A percentile compares a stretch with the other conserved stretches of the same genome.
phyloP scores from a whole-genome alignment of 2,329 filamentous ascomycete species.

The Trichoderma pleuroti region DNA sequence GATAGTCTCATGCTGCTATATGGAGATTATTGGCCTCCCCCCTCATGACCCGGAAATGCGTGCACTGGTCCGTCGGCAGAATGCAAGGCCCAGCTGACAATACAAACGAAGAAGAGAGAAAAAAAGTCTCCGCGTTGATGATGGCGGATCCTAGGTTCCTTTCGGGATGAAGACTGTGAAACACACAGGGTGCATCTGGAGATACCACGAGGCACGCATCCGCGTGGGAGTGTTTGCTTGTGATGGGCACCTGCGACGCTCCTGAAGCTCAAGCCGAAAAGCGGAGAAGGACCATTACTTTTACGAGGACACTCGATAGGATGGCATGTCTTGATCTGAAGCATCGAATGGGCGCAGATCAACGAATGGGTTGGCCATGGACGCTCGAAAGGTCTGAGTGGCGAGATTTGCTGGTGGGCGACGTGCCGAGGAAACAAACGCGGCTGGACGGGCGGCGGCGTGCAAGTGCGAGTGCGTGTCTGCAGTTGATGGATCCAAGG shows the following conservation, averaged over 20 bases:
- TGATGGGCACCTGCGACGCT: slow-evolving; percentile 1
- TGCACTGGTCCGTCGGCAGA: background rate
- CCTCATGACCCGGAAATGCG: background rate
- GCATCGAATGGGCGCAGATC: background rate
- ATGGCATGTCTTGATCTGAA: background rate
- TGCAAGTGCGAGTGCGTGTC: background rate
- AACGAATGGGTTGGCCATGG: background rate
- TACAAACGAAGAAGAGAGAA: background rate
- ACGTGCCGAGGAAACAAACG: background rate
- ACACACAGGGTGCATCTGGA: background rate
- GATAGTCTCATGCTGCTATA: background rate
- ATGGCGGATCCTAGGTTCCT: background rate
- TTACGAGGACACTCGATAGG: background rate
- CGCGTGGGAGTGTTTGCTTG: background rate
- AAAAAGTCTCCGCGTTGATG: background rate
- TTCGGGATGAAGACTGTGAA: background rate
- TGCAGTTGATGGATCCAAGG: background rate
- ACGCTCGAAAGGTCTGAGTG: background rate
- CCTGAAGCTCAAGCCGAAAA: background rate
- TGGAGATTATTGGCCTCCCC: background rate
- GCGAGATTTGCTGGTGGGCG: background rate
- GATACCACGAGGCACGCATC: background rate
- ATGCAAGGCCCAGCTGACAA: background rate
- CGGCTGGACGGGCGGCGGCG: background rate
- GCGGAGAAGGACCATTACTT: background rate